Base-by-base conservation (phyloP, 345 rosid species). In the Erucastrum elatum region DNA sequence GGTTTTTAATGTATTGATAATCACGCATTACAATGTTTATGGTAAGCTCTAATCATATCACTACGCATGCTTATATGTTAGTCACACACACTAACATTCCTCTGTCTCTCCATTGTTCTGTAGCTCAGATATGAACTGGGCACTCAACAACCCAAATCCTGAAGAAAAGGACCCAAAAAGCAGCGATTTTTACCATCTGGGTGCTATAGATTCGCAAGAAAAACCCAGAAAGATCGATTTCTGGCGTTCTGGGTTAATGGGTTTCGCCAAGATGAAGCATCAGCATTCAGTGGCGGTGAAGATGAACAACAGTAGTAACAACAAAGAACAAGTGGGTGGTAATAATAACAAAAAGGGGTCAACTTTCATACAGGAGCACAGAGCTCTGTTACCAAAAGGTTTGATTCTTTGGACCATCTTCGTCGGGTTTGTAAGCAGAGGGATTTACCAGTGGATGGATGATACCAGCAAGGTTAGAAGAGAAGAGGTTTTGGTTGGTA, bases 401-500 rank as follows among this genome's bases (percentile, higher is more conserved):
- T 60, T 91, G 82, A 15, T 90, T 70, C 71, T 90, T n/a, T 90
- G 89, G 89, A 73, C 89, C 35, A 75, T 89, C 84, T 44, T 77
- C 55, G 78, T 89, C 81, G 87, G 84, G 55, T 73, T 82, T 64
- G 0, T 82, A 8, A 84, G 95, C 82, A 39, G 70, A 72, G 53
- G 37, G 67, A 82, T 91, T 73, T 95, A 84, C 81, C 82, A 80
- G 70, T 29, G 66, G 13, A 90, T 92, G 94, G 92, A 95, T 80
- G 85, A 84, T 71, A 68, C 82, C 15, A 85, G 82, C 66, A 91
- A 87, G 78, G 85, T 86, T 66, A 82, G 91, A 82, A 91, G 97
- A 82, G 85, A 86, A 78, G 99, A 95, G 60, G 90, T 84, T 13
- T 63, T 95, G 81, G 86, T 82, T 4, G 88, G 92, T 73, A 95